Base-by-base conservation (phyloP, 1,139 yeast genomes). In the Candida labiduridarum region DNA sequence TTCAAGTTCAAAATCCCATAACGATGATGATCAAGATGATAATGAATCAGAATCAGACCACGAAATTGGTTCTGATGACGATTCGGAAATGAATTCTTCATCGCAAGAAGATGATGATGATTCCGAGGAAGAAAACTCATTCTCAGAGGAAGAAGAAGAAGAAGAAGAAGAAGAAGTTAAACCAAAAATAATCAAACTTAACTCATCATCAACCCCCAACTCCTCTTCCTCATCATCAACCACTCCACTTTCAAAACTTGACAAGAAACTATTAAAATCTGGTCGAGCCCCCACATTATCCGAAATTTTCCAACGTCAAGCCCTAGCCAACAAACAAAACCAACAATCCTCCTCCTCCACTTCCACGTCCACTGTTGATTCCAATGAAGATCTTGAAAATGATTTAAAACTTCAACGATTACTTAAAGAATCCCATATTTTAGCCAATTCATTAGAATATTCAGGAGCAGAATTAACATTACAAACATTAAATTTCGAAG, bases 341-440 rank as follows among this genome's bases (percentile, higher is more conserved):
- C 25, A 44, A 33, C 14, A 4, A 11, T 29, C 34, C n/a, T 12
- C 46, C 46, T 16, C 41, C 34, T 33, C 30, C 31, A 11, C 35
- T n/a, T 12, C 25, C 4, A n/a, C 36, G 12, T 63, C 62, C 2
- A 63, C 63, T 1, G 59, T 67, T 49, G 80, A 76, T 55, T 80
- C 76, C 39, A 64, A 62, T 5, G 80, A 75, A 30, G 84, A 89
- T 61, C 64, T 91, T 50, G 82, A 87, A 53, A 89, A 92, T 58
- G 98, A 92, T 66, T 61, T 91, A 27, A 95, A 88, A 56, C 73
- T 94, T 44, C 97, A 92, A 64, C 72, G 97, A 51, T 79, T 94
- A 41, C 72, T 94, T 35, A 78, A 79, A 54, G 98, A 94, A 66
- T 91, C 97, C 0, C 97, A 91, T 63, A 86, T 94, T 36, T 72